Evolutionary conservation across 108 stramenopile genomes (phyloP).

Genomic region (Skeletonema grethae): DNA sequence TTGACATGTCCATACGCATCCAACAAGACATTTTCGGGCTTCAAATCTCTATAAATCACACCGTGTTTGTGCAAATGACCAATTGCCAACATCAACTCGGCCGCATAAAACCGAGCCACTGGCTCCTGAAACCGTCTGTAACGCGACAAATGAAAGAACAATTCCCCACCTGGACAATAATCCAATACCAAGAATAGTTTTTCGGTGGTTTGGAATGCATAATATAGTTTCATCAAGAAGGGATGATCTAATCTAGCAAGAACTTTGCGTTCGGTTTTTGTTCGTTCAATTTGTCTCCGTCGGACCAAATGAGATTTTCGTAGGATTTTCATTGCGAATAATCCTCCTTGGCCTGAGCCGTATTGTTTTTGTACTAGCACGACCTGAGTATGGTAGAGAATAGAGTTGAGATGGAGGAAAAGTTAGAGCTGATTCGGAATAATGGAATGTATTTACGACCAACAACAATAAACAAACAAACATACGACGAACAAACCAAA

Average conservation of each 20-base stretch:
- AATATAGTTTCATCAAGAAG: slow-evolving; percentile 91
- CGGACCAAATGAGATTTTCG: slow-evolving; percentile 92
- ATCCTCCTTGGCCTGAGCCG: slow-evolving; percentile 68
- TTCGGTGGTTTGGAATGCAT: slow-evolving; percentile 88
- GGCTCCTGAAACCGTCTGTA: slow-evolving; percentile 92
- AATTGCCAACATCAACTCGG: slow-evolving; percentile 90
- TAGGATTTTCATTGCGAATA: slow-evolving; percentile 99
- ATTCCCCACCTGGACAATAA: slow-evolving; percentile 97
- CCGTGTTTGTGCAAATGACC: slow-evolving; percentile 86
- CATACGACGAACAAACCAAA: not conserved
- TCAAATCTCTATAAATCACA: slow-evolving; percentile 90
- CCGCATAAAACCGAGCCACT: slow-evolving; percentile 92
- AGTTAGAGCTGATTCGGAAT: not conserved
- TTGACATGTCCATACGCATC: slow-evolving; percentile 93
- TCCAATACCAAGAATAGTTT: slow-evolving; percentile 94
- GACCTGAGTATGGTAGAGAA: slow-evolving; percentile 53
- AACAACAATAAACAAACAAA: not conserved
- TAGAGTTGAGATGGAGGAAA: slow-evolving; percentile 7
- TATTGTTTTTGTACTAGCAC: slow-evolving; percentile 85
- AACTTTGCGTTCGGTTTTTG: slow-evolving; percentile 95
- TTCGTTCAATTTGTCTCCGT: slow-evolving; percentile 95
- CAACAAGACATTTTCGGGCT: slow-evolving; percentile 90
- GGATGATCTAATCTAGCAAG: slow-evolving; percentile 86
- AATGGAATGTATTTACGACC: not conserved
- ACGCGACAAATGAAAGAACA: slow-evolving; percentile 95